These are phyloP conservation scores for Microthlaspi erraticum DNA, from an alignment of 345 rosid species.

Conservation along the genomic window DNA sequence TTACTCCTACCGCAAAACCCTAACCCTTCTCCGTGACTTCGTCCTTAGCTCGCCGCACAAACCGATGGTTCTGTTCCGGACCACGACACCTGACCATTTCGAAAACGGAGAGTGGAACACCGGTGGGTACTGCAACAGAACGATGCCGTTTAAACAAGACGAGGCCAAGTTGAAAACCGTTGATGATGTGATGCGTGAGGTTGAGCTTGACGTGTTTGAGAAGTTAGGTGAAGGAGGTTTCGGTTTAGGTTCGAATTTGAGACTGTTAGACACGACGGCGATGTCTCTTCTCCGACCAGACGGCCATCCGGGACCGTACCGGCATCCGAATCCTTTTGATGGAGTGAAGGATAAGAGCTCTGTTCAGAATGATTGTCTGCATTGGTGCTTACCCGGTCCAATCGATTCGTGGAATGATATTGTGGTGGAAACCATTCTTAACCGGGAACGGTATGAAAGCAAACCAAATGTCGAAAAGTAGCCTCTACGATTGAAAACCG, in stretches of 20 bases:
- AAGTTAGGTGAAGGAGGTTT: conserved; percentile 43
- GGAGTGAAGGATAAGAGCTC: conserved; percentile 50
- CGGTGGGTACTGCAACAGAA: conserved; percentile 77
- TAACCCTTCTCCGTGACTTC: conserved; percentile 52
- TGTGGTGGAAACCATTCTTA: conserved; percentile 59
- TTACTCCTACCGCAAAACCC: conserved; percentile 71
- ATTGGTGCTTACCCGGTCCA: conserved; percentile 98
- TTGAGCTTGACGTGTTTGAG: conserved; percentile 70
- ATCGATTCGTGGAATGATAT: conserved; percentile 79
- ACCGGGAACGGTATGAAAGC: conserved; percentile 36
- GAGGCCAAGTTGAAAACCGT: conserved; percentile 63
- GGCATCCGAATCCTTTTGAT: conserved; percentile 75
- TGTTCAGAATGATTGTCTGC: conserved; percentile 87
- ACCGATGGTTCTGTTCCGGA: conserved; percentile 67
- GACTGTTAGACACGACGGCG: conserved; percentile 66
- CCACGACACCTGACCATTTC: conserved; percentile 91
- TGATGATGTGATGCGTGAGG: conserved; percentile 55
- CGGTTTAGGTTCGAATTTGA: conserved; percentile 58
- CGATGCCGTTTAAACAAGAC: conserved; percentile 63
- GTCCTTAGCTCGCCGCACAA: conserved; percentile 50
- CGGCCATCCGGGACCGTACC: conserved; percentile 87
- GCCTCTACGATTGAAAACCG: not conserved
- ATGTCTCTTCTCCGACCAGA: conserved; percentile 80
- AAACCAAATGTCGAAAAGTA: not conserved
- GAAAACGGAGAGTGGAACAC: conserved; percentile 92